These are phyloP conservation scores for Didymella glomerata DNA, from an alignment of 2,329 filamentous ascomycete genomes.

Conservation along the genomic window DNA sequence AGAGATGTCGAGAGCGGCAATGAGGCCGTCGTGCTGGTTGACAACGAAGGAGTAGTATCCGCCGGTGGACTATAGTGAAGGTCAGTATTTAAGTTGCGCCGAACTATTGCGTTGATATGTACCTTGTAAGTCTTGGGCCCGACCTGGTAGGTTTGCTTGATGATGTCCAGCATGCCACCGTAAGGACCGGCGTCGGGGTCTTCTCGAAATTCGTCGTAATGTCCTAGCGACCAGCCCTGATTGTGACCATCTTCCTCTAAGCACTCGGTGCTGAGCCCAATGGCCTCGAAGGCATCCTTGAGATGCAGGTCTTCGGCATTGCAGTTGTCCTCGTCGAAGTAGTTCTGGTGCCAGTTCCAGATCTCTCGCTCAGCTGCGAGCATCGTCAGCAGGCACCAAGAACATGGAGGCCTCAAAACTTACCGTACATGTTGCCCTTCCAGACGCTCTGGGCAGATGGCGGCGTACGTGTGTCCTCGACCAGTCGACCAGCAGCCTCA, in stretches of 20 bases:
- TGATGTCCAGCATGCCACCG: not conserved
- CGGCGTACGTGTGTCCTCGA: constrained; percentile 12
- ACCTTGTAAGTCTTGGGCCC: constrained; percentile 6
- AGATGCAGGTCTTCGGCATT: constrained; percentile 11
- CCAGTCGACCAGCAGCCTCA: constrained; percentile 12
- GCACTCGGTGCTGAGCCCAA: constrained; percentile 12
- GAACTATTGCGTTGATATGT: not conserved
- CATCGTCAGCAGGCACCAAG: not conserved
- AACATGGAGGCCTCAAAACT: not conserved
- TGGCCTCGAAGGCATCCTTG: constrained; percentile 10
- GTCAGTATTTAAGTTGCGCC: not conserved
- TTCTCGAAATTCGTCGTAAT: constrained; percentile 9
- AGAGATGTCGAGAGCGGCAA: constrained; percentile 21
- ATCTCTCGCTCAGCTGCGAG: constrained; percentile 14
- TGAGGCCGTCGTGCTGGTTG: constrained; percentile 26
- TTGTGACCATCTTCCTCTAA: constrained; percentile 14
- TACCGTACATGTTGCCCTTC: constrained; percentile 11
- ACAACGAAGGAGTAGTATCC: constrained; percentile 27
- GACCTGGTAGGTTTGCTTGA: constrained; percentile 6
- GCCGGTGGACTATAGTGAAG: constrained; percentile 23
- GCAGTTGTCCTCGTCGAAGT: constrained; percentile 13
- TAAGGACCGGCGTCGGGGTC: not conserved
- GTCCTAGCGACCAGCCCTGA: constrained; percentile 14
- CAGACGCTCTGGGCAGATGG: constrained; percentile 14
- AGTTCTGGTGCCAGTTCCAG: constrained; percentile 25